Evolutionary conservation across 805 yeast species (phyloP).

Genomic region (Alloascoidea africana): DNA sequence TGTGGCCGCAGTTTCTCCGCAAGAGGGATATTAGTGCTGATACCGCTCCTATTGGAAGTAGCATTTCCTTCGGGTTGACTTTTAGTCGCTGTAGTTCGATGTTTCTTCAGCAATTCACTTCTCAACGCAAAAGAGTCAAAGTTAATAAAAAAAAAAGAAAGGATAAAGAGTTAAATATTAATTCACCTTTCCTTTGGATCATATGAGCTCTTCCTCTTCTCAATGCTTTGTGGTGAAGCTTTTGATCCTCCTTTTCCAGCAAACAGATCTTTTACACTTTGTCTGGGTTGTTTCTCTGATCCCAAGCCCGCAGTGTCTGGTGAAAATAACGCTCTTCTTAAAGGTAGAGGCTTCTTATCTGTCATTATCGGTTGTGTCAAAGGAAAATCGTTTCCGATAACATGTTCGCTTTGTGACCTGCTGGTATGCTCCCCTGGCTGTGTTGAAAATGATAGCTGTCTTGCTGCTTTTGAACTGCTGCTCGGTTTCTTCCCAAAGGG

Average conservation of each 20-base stretch:
- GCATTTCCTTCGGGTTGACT: conserved; percentile 11
- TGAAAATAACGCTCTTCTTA: not conserved
- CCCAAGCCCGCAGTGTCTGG: not conserved
- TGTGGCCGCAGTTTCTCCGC: conserved; percentile 79
- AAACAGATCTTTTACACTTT: not conserved
- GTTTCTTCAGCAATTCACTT: not conserved
- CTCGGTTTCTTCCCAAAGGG: too few species aligned
- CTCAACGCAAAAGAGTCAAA: not conserved
- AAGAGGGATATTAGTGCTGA: conserved; percentile 28
- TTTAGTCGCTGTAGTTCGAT: conserved; percentile 9
- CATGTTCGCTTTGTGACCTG: too few species aligned
- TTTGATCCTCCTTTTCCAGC: not conserved
- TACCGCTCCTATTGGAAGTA: not conserved
- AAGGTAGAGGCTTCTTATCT: not conserved
- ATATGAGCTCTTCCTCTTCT: not conserved
- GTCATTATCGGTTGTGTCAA: not conserved
- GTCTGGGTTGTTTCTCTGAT: not conserved
- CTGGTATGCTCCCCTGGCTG: too few species aligned
- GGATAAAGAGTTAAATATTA: not conserved
- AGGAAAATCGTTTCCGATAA: too few species aligned
- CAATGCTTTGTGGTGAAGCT: not conserved
- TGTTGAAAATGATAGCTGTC: too few species aligned
- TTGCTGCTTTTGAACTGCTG: too few species aligned
- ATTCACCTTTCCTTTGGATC: conserved; percentile 1
- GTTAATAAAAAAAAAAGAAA: not conserved